Conservation (phyloP, 2,329 filamentous ascomycete species). For the Metarhizium rileyi region DNA sequence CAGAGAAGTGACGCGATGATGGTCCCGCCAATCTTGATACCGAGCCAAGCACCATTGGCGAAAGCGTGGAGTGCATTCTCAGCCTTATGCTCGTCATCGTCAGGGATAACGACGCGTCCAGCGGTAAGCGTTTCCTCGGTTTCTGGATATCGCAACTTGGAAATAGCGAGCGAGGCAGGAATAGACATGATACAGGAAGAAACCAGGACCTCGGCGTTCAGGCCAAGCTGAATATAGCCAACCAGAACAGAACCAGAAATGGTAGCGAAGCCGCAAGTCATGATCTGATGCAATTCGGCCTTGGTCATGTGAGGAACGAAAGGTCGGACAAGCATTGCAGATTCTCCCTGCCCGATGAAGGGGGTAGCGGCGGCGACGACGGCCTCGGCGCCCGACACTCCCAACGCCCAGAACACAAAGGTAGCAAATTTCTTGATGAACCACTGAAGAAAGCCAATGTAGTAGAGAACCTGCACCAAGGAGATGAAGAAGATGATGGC, state of each 20-base stretch:
- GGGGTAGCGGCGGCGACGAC: slow-evolving; percentile 87
- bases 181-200: slow-evolving; percentile 96
- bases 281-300: slow-evolving; percentile 84
- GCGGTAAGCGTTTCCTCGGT: slow-evolving; percentile 78
- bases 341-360: slow-evolving; percentile 91
- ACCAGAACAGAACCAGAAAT: slow-evolving; percentile 83
- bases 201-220: slow-evolving; percentile 76
- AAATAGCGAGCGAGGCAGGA: slow-evolving; percentile 79
- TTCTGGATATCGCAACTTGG: slow-evolving; percentile 84
- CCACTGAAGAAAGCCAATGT: slow-evolving; percentile 77
- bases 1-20: slow-evolving; percentile 72
- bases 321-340: slow-evolving; percentile 81
- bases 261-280: slow-evolving; percentile 87
- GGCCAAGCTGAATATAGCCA: slow-evolving; percentile 73
- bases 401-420: slow-evolving; percentile 86
- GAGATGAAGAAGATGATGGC: slow-evolving; percentile 95
- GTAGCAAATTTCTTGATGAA: slow-evolving; percentile 77
- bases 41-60: slow-evolving; percentile 74
- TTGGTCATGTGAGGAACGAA: slow-evolving; percentile 79
- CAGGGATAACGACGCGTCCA: slow-evolving; percentile 69
- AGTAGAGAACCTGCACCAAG: slow-evolving; percentile 79
- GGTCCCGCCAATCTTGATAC: slow-evolving; percentile 79
- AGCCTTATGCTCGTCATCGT: slow-evolving; percentile 66
- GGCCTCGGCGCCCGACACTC: slow-evolving; percentile 84
- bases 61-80: slow-evolving; percentile 78